Evolutionary conservation across 257 asterid genomes (phyloP).

Genomic region (Anisodus tanguticus): DNA sequence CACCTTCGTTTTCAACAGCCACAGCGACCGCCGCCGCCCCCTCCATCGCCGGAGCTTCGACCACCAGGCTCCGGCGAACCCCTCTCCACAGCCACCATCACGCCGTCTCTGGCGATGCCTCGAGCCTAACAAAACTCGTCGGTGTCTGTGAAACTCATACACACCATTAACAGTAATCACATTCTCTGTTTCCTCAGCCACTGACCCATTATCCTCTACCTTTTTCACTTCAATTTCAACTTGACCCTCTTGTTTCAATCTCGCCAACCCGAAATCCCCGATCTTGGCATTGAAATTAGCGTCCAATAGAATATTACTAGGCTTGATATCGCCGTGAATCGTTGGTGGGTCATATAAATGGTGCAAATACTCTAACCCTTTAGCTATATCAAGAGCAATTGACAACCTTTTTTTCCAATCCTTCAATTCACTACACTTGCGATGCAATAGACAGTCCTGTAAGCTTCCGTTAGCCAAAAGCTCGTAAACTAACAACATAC

Average conservation of each 20-base stretch:
- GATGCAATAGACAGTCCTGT: conserved; percentile 87
- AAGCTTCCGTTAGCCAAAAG: conserved; percentile 89
- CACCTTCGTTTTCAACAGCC: no score
- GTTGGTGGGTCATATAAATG: conserved; percentile 86
- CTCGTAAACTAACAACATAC: conserved; percentile 86
- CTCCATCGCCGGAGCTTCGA: no score
- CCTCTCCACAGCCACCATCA: no score
- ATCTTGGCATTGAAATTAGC: conserved; percentile 69
- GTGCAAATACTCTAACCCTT: conserved; percentile 88
- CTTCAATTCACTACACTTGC: conserved; percentile 70
- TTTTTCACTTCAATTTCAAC: conserved; percentile 66
- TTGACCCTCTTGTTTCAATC: conserved; percentile 68
- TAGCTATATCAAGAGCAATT: conserved; percentile 77
- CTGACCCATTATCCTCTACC: conserved; percentile 72
- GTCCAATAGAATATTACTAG: conserved; percentile 81
- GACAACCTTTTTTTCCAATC: conserved; percentile 71
- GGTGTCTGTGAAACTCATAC: conserved; percentile 39
- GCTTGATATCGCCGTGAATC: conserved; percentile 92
- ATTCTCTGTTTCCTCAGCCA: conserved; percentile 82
- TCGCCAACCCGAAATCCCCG: conserved; percentile 93
- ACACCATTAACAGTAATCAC: conserved; percentile 59
- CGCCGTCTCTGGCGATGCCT: neutral
- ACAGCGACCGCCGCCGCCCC: no score
- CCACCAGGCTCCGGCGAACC: no score
- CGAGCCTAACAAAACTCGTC: conserved; percentile 35